Percentiles rank a stretch among this genome's conserved stretches.
Conservation (phyloP, 495 filamentous ascomycete genomes). For the Aspergillus conjunctus region DNA sequence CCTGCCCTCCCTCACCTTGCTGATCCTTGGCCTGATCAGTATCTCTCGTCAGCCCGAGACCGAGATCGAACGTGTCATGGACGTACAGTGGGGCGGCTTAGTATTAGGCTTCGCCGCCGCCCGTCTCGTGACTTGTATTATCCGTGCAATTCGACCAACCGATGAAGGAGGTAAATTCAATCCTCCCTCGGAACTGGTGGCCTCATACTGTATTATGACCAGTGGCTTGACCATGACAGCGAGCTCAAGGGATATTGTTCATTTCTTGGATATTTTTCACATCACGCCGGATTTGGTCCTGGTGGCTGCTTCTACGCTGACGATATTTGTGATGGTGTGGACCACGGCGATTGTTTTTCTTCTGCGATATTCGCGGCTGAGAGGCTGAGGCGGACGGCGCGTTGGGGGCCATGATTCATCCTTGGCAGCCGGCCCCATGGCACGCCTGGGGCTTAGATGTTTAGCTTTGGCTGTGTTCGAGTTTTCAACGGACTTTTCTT, state of each 20-base stretch:
- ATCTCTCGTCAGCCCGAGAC: neutral
- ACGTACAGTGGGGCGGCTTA: neutral
- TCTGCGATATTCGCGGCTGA: neutral
- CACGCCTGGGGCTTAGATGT: too few species aligned
- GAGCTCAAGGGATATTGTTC: neutral
- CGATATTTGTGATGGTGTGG: neutral
- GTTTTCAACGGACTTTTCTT: too few species aligned
- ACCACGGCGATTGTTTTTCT: neutral
- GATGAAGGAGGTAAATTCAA: neutral
- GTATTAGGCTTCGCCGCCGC: neutral
- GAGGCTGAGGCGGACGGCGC: too few species aligned
- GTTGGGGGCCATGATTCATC: too few species aligned
- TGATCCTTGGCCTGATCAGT: neutral
- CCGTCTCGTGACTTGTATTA: neutral
- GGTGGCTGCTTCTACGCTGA: neutral
- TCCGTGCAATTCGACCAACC: neutral
- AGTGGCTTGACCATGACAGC: neutral
- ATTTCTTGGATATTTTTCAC: neutral
- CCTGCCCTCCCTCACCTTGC: neutral
- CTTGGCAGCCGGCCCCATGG: too few species aligned
- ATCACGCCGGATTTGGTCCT: neutral
- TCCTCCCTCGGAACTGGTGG: neutral
- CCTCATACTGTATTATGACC: neutral
- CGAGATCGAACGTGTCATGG: neutral
- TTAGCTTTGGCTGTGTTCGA: too few species aligned